Evolutionary conservation across 1,139 yeast genomes (phyloP), one percentile per base, ranked within the genome.

Genomic region (Candida smagusa): DNA sequence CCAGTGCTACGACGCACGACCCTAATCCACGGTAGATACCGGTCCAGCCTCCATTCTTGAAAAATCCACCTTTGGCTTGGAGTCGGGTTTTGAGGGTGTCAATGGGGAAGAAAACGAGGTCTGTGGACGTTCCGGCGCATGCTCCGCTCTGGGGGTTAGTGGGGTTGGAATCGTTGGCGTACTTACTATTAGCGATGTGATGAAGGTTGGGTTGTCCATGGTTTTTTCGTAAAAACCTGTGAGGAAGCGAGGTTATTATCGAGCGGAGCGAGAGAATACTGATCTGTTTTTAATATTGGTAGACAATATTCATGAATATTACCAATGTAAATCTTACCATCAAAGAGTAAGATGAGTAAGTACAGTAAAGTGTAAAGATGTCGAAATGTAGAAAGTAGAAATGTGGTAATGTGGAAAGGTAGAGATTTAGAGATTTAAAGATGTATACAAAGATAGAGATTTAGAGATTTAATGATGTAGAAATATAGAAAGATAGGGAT

Each of bases 101-200:
- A 33, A 92, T 87, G 7, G 99, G 98, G 68, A 92, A 92, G 62
- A 92, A 92, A 7, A 86, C 89, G 33, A 92, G 68, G 63, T 92
- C 99, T 1, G 97, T 90, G 6, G 95, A 82, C 3, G 96, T 90
- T 9, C 98, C 98, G 2, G 98, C 97, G 47, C 95, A 82, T 12
- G 88, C 98, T 32, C 99, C 98, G 54, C 94, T 81, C 80, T 81
- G 31, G 22, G 12, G n/a, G 27, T 24, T 24, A 24, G 27, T 34
- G 25, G 9, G 30, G 58, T 54, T 51, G 48, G 23, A 13, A 16
- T 21, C 6, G 3, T 4, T 12, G n/a, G 11, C 3, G 2, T 32
- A 57, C 66, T 30, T 59, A 61, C 65, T 16, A 61, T 48, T 37
- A 61, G 47, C 30, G 65, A 60, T 30, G 56, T 46, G 36, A 59